Evolutionary conservation across 345 rosid genomes (phyloP), one percentile per base, ranked within the genome.

Genomic region (Brassica juncea): DNA sequence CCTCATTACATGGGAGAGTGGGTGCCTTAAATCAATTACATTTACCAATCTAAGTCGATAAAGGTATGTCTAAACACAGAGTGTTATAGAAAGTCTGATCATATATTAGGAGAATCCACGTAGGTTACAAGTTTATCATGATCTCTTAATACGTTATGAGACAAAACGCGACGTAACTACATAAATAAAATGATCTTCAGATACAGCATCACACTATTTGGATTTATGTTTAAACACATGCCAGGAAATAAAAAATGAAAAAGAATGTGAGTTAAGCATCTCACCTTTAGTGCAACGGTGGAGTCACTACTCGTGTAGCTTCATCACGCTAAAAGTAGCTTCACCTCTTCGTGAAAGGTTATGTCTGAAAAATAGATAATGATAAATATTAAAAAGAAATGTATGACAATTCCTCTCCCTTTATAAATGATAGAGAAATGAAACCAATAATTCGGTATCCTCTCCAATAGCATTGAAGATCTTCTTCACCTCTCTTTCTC

Each of bases 231-330:
- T 35, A 39, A 37, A 70, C 71, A 63, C 79, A 69, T 68, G 60
- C 25, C 0, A 47, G 0, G 14, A 69, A 34, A 25, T n/a, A 49
- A 0, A 52, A 52, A 52, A 52, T n/a, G 21, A n/a, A 52, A 52
- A 64, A 62, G 21, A 54, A 10, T 44, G 71, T 75, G 83, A 75
- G 73, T 76, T 80, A 39, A 64, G 83, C 66, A 66, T 25, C 80
- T 68, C 81, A 62, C 82, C 86, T 66, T 85, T 81, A 69, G 81
- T 71, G 70, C 6, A 73, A 39, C 27, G 82, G 32, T 78, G 80
- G 84, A 81, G 82, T 66, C 79, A 77, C 77, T 72, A 77, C 77
- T 69, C 93, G 89, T 86, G 91, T 87, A 70, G 96, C 96, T 70
- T 80, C 77, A 83, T 91, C 93, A 75, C 91, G 76, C 68, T 57